Percentiles rank a stretch among this genome's conserved stretches.
These are phyloP conservation scores for Colletotrichum sp. DNA, from an alignment of 2,329 filamentous ascomycete genomes.

Conservation along the genomic window DNA sequence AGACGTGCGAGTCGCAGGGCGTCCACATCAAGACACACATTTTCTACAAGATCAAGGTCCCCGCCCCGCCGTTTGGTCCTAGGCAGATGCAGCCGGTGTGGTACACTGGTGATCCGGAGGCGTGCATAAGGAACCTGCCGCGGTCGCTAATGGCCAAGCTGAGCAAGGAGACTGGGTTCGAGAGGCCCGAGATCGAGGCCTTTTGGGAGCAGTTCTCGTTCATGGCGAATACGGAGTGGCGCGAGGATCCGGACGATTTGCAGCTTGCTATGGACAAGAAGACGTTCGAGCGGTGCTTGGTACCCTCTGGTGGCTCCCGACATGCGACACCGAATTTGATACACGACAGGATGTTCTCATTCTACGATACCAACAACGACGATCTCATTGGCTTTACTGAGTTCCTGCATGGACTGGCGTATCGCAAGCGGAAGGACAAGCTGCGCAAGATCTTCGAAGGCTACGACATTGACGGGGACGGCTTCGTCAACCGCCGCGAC, in stretches of 20 bases:
- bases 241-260: slow-evolving; percentile 78
- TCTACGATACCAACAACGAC: slow-evolving; percentile 92
- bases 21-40: slow-evolving; percentile 89
- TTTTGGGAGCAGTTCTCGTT: slow-evolving; percentile 98
- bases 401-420: slow-evolving; percentile 83
- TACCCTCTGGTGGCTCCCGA: slow-evolving; percentile 81
- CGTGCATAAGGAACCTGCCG: slow-evolving; percentile 71
- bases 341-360: slow-evolving; percentile 95
- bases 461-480: slow-evolving; percentile 90
- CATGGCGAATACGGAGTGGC: slow-evolving; percentile 85
- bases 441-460: slow-evolving; percentile 80
- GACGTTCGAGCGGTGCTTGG: slow-evolving; percentile 90
- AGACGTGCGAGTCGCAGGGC: slow-evolving; percentile 83
- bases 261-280: slow-evolving; percentile 86
- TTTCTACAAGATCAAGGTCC: slow-evolving; percentile 94
- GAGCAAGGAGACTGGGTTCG: slow-evolving; percentile 76
- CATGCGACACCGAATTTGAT: slow-evolving; percentile 86
- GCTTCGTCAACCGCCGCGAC: slow-evolving; percentile 83
- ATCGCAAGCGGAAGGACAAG: slow-evolving; percentile 70
- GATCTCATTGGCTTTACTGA: slow-evolving; percentile 91
- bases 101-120: slow-evolving; percentile 87
- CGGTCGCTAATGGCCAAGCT: slow-evolving; percentile 71
- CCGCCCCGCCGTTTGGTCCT: slow-evolving; percentile 82
- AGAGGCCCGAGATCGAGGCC: slow-evolving; percentile 87
- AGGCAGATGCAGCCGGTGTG: slow-evolving; percentile 82